These are phyloP conservation scores for Erysimum cheiranthoides DNA, from an alignment of 345 rosid genomes.

Conservation along the genomic window DNA sequence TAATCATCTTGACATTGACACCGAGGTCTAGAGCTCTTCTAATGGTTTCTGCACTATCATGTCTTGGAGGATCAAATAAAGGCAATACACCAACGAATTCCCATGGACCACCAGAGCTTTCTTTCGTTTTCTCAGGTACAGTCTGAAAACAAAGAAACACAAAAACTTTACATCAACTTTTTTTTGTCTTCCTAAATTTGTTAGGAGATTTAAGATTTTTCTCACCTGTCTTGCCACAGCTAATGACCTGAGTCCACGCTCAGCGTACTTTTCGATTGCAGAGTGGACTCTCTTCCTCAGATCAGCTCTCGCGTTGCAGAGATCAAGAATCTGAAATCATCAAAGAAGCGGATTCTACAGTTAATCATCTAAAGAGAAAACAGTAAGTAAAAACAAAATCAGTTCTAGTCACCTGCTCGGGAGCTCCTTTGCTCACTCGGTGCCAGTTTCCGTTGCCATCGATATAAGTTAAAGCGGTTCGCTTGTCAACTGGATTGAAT, in stretches of 20 bases:
- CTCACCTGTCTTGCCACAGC: slow-evolving; percentile 82
- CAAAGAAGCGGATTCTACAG: not conserved
- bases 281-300: slow-evolving; percentile 61
- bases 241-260: slow-evolving; percentile 82
- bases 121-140: slow-evolving; percentile 76
- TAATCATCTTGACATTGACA: slow-evolving; percentile 97
- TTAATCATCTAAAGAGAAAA: not conserved
- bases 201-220: not conserved
- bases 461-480: slow-evolving; percentile 80
- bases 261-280: slow-evolving; percentile 74
- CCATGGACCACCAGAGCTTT: slow-evolving; percentile 77
- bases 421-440: slow-evolving; percentile 90
- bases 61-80: slow-evolving; percentile 93
- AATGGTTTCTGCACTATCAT: slow-evolving; percentile 97
- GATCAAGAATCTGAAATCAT: slow-evolving; percentile 61
- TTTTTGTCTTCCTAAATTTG: not conserved
- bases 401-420: slow-evolving; percentile 68
- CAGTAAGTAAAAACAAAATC: not conserved
- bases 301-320: slow-evolving; percentile 66
- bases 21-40: slow-evolving; percentile 88
- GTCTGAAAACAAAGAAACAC: slow-evolving; percentile 42
- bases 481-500: slow-evolving; percentile 82
- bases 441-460: slow-evolving; percentile 78
- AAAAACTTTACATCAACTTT: not conserved
- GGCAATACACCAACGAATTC: slow-evolving; percentile 79